Conservation (phyloP, 2,329 filamentous ascomycete genomes). For the Sporothrix brunneoviolacea region DNA sequence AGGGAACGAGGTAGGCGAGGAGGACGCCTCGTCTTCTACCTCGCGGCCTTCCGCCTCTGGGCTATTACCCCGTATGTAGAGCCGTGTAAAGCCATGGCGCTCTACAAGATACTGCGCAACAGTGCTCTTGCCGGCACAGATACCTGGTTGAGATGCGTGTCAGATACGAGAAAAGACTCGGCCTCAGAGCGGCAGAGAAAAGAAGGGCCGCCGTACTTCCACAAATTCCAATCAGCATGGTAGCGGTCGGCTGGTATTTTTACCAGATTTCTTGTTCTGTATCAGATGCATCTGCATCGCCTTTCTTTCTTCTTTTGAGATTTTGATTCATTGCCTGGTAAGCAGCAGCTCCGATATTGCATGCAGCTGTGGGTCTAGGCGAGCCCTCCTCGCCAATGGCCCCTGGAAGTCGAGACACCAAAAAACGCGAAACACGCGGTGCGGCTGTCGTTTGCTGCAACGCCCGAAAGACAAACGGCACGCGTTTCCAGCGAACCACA, state of each 20-base stretch:
- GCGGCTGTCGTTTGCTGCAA: background rate
- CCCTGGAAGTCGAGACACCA: background rate
- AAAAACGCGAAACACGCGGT: slow-evolving; percentile 10
- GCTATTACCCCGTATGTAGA: slow-evolving; percentile 46
- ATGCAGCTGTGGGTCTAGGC: too few relatives aligned
- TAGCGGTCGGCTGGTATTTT: slow-evolving; percentile 14
- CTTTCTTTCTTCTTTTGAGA: too few relatives aligned
- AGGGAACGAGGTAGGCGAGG: slow-evolving; percentile 38
- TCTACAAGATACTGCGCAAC: slow-evolving; percentile 83
- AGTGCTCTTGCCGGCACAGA: slow-evolving; percentile 87
- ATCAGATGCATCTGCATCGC: too few relatives aligned
- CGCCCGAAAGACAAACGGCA: background rate
- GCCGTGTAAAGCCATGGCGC: slow-evolving; percentile 71
- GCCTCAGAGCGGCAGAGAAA: too few relatives aligned
- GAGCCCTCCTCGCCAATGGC: too few relatives aligned
- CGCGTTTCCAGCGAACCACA: slow-evolving; percentile 3
- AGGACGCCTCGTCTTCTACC: background rate
- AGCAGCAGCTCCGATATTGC: too few relatives aligned
- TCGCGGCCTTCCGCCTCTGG: background rate
- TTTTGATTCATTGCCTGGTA: too few relatives aligned
- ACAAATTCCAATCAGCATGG: slow-evolving; percentile 72
- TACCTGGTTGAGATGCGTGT: slow-evolving; percentile 47
- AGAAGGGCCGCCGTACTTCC: slow-evolving; percentile 51
- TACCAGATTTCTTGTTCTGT: too few relatives aligned
- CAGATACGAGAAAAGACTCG: background rate